phyloP scores from a whole-genome alignment of 768 basidiomycete genomes.

The Termitomyces sp. region DNA sequence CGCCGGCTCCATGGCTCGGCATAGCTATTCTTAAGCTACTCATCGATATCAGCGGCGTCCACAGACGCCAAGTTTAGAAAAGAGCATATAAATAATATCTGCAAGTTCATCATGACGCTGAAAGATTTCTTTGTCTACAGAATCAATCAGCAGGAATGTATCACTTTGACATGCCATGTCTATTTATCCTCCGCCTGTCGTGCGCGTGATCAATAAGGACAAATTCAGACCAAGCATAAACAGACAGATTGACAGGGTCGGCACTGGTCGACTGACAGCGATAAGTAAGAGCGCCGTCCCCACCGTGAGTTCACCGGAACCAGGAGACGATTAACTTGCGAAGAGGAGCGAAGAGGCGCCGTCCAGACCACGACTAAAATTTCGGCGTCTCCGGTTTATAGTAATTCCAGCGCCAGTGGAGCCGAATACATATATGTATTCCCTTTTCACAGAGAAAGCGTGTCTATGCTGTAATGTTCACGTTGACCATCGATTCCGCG shows the following conservation, averaged over 20 bases:
- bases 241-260: conserved; percentile 1
- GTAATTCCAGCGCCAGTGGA: neutral
- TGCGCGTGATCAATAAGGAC: neutral
- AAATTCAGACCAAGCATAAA: neutral
- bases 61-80: neutral
- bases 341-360: neutral
- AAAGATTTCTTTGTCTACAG: neutral
- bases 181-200: neutral
- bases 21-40: neutral
- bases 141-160: neutral
- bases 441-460: neutral
- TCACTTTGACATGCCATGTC: neutral
- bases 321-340: neutral
- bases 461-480: neutral
- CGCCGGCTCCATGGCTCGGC: neutral
- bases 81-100: no score
- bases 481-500: no score
- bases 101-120: neutral
- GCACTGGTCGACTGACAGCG: neutral
- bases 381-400: neutral
- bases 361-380: no score
- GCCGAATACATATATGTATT: neutral
- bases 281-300: neutral
- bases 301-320: neutral
- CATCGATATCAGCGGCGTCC: neutral